Base-by-base conservation (phyloP, 306 rosid species). In the Quercus bicolor region DNA sequence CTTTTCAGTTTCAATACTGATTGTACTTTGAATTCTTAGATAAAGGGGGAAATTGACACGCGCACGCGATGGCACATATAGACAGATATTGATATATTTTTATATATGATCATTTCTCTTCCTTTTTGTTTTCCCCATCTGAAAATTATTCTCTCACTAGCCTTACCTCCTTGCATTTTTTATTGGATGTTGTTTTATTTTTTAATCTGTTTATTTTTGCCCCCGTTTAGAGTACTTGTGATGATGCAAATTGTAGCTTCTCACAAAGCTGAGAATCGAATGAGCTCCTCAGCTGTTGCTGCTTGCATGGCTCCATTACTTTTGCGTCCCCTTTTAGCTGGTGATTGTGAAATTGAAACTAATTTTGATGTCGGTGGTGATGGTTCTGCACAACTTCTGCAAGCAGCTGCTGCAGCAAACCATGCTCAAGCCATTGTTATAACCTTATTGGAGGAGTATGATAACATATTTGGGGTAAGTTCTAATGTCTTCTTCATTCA, bases 221-320 rank as follows among this genome's bases (percentile, higher is more conserved):
- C 34, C 26, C 56, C 68, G 37, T 84, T 76, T 90, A 94, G 97
- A 90, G 85, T 94, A 84, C 94, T 94, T 53, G 72, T 77, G 91
- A 94, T 92, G 98, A 94, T 94, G 98, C 96, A 88, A 89, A 77
- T 74, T 70, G 87, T 94, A 82, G 94, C 96, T 75, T 83, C 91
- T 26, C 86, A 81, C 80, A 94, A 92, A 87, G 87, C 86, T 77
- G 89, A 79, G 84, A 94, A 91, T 72, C 92, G 90, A 83, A 94
- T 94, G 98, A 94, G 97, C 88, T 84, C 96, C 84, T 90, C 98
- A 40, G 98, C 98, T 48, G 97, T 94, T 53, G 96, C 98, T 81
- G 98, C 98, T 75, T 94, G 98, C 91, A 94, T 94, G 98, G 98
- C 98, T 16, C 98, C 98, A 70, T 86, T 94, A 74, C 98, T 94